A percentile compares a stretch with the other conserved stretches of the same genome.
Evolutionary conservation across 495 filamentous ascomycete species (phyloP).

Genomic region (Xylaria bambusicola): DNA sequence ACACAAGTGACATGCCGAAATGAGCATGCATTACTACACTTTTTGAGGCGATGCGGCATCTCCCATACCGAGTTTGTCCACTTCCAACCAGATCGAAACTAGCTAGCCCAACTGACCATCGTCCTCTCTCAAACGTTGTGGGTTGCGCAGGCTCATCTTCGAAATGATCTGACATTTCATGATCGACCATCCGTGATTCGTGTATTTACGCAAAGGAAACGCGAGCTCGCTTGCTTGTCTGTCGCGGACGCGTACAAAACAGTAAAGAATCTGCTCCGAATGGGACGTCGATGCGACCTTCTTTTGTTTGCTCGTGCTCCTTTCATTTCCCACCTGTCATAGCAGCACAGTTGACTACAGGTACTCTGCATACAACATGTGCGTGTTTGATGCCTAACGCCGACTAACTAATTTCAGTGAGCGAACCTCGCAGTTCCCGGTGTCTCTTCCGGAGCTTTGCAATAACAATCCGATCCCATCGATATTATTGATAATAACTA

Average conservation of each 20-base stretch:
- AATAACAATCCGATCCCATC: background rate
- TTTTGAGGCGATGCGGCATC: background rate
- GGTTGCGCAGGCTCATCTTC: background rate
- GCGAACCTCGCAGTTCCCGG: background rate
- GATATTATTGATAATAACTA: background rate
- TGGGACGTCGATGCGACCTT: slow-evolving; percentile 11
- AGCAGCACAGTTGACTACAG: background rate
- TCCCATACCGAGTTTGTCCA: background rate
- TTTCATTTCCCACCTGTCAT: slow-evolving; percentile 17
- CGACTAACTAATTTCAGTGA: too few relatives aligned
- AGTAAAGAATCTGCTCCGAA: slow-evolving; percentile 14
- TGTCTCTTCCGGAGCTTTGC: background rate
- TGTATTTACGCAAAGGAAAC: slow-evolving; percentile 9
- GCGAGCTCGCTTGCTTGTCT: background rate
- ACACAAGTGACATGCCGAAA: slow-evolving; percentile 8
- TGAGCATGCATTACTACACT: background rate
- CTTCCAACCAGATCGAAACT: background rate
- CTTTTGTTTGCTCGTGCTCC: slow-evolving; percentile 14
- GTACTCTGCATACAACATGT: too few relatives aligned
- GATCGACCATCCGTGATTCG: background rate
- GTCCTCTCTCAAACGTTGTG: slow-evolving; percentile 1
- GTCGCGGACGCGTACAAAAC: slow-evolving; percentile 10
- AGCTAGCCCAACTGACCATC: background rate
- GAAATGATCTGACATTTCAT: slow-evolving; percentile 16
- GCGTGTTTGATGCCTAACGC: too few relatives aligned